phyloP scores from a whole-genome alignment of 2,329 filamentous ascomycete species.

The Dactylellina sp. region DNA sequence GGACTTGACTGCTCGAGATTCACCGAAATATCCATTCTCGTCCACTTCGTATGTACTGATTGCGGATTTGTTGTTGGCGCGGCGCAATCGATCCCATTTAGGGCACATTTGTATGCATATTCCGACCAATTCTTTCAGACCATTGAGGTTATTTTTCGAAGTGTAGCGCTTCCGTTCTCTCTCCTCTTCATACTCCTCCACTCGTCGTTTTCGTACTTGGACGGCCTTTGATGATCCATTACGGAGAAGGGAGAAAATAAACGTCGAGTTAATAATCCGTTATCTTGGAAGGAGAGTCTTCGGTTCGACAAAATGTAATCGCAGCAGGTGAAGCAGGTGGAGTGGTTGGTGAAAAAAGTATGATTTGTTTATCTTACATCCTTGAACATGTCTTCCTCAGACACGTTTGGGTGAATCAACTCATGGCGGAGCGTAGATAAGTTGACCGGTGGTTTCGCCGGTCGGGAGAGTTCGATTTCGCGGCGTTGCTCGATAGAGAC shows the following conservation, averaged over 20 bases:
- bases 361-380: conserved; percentile 56
- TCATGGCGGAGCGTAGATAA: conserved; percentile 48
- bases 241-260: conserved; percentile 24
- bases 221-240: conserved; percentile 47
- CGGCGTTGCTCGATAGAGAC: conserved; percentile 37
- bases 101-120: conserved; percentile 55
- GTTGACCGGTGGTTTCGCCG: conserved; percentile 44
- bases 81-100: conserved; percentile 44
- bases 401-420: conserved; percentile 44
- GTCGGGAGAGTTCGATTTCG: conserved; percentile 36
- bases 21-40: conserved; percentile 53
- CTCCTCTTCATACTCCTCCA: conserved; percentile 51
- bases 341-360: conserved; percentile 19
- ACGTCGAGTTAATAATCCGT: conserved; percentile 52
- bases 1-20: conserved; percentile 73
- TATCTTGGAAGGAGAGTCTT: conserved; percentile 15
- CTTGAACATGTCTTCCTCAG: conserved; percentile 57
- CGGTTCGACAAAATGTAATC: conserved; percentile 24
- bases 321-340: conserved; percentile 18
- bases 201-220: conserved; percentile 50
- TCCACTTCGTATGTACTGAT: conserved; percentile 55
- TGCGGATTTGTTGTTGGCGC: conserved; percentile 53
- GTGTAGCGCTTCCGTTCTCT: conserved; percentile 42
- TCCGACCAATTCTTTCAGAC: conserved; percentile 44
- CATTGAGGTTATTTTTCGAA: conserved; percentile 15